phyloP scores from a whole-genome alignment of 2,329 filamentous ascomycete species.

The Aureobasidium sp. region DNA sequence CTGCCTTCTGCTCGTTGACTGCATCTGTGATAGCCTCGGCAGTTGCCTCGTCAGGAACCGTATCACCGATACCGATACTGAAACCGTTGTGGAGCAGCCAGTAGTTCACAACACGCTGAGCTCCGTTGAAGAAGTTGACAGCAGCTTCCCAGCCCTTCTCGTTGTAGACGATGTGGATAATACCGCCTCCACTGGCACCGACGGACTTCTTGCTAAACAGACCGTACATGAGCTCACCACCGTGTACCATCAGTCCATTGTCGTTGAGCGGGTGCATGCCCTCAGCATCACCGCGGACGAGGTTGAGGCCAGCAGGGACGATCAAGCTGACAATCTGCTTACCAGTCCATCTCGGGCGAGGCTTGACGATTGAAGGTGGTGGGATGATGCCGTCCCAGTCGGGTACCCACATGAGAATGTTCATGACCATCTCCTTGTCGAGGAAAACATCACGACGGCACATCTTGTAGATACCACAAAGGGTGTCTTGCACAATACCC shows the following conservation, averaged over 20 bases:
- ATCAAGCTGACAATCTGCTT: slow-evolving; percentile 96
- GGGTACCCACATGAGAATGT: slow-evolving; percentile 93
- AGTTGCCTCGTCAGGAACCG: slow-evolving; percentile 80
- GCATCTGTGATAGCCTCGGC: slow-evolving; percentile 78
- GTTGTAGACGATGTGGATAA: slow-evolving; percentile 94
- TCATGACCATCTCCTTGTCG: slow-evolving; percentile 87
- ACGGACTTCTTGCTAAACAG: slow-evolving; percentile 90
- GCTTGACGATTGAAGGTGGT: slow-evolving; percentile 87
- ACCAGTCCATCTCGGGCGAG: slow-evolving; percentile 88
- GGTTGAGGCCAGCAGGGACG: slow-evolving; percentile 78
- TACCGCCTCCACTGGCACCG: slow-evolving; percentile 81
- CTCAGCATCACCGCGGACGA: slow-evolving; percentile 50
- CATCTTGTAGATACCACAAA: slow-evolving; percentile 95
- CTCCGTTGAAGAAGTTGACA: slow-evolving; percentile 92
- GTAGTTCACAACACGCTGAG: slow-evolving; percentile 91
- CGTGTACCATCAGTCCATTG: slow-evolving; percentile 73
- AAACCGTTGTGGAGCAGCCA: slow-evolving; percentile 96
- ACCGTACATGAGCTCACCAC: slow-evolving; percentile 84
- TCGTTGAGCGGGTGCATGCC: slow-evolving; percentile 61
- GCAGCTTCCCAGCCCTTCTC: slow-evolving; percentile 80
- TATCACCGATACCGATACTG: slow-evolving; percentile 97
- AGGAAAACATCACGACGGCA: slow-evolving; percentile 89
- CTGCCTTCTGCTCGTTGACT: slow-evolving; percentile 72
- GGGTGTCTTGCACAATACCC: slow-evolving; percentile 98
- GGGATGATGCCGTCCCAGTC: slow-evolving; percentile 96